Percentiles rank a stretch among this genome's conserved stretches.
Conservation (phyloP, 2,329 filamentous ascomycete genomes). For the Monosporascus sp. region DNA sequence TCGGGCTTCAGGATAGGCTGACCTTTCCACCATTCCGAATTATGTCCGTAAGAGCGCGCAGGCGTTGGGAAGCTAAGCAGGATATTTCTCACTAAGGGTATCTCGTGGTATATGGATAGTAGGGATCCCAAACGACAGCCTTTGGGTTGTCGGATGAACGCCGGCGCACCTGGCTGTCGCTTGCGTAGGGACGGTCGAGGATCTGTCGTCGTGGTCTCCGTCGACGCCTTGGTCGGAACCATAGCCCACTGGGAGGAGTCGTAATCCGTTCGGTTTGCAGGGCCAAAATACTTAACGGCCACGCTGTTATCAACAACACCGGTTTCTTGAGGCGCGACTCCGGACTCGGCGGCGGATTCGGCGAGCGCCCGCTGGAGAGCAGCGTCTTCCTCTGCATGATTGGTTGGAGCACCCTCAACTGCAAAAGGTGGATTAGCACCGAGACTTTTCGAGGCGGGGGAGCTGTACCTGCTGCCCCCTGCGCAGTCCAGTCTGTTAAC, state of each 20-base stretch:
- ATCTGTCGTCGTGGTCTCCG: constrained; percentile 28
- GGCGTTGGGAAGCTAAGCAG: constrained; percentile 41
- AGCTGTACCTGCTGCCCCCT: constrained; percentile 36
- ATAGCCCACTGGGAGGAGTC: constrained; percentile 54
- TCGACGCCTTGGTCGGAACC: constrained; percentile 36
- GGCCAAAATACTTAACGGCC: constrained; percentile 49
- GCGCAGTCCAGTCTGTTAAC: constrained; percentile 42
- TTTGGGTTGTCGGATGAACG: constrained; percentile 40
- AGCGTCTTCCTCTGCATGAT: constrained; percentile 43
- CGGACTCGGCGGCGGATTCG: constrained; percentile 50
- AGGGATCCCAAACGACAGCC: constrained; percentile 46
- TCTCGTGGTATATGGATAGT: constrained; percentile 55
- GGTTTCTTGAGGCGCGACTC: constrained; percentile 45
- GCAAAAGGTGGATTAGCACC: constrained; percentile 21
- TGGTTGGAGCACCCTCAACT: constrained; percentile 31
- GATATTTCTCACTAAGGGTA: constrained; percentile 53
- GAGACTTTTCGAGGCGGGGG: constrained; percentile 7
- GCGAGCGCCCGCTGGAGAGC: constrained; percentile 53
- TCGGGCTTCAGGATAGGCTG: constrained; percentile 41
- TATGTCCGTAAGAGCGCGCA: constrained; percentile 46
- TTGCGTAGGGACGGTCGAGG: constrained; percentile 39
- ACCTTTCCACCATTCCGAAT: constrained; percentile 59
- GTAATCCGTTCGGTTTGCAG: constrained; percentile 52
- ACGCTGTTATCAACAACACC: constrained; percentile 40
- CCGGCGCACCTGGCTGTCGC: constrained; percentile 39